phyloP scores from a whole-genome alignment of 164 flowering plant species.

The Piper betle region DNA sequence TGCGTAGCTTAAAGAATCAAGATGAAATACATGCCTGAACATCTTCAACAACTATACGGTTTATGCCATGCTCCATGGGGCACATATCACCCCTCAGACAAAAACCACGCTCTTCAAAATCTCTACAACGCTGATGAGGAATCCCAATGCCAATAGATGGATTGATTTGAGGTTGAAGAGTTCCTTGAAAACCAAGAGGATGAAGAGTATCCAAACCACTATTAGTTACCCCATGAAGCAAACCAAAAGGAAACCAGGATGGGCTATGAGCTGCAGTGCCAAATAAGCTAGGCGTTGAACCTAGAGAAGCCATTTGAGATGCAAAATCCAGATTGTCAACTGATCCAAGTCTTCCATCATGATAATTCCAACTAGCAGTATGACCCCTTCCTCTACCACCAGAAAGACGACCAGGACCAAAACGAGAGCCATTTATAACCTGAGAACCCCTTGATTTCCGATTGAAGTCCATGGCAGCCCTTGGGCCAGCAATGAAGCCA shows the following conservation, averaged over 20 bases:
- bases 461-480: slow-evolving; percentile 31
- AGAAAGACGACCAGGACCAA: slow-evolving; percentile 15
- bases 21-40: slow-evolving; percentile 56
- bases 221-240: slow-evolving; percentile 58
- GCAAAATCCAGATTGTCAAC: slow-evolving; percentile 35
- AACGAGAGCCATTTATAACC: slow-evolving; percentile 24
- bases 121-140: slow-evolving; percentile 75
- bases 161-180: slow-evolving; percentile 45
- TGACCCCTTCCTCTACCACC: slow-evolving; percentile 66
- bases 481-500: slow-evolving; percentile 21
- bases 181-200: slow-evolving; percentile 53
- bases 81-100: slow-evolving; percentile 97
- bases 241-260: slow-evolving; percentile 67
- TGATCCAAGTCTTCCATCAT: slow-evolving; percentile 48
- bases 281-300: slow-evolving; percentile 40
- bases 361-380: slow-evolving; percentile 44
- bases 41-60: slow-evolving; percentile 89
- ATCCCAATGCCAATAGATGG: slow-evolving; percentile 44
- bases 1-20: not conserved
- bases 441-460: slow-evolving; percentile 42
- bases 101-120: slow-evolving; percentile 97
- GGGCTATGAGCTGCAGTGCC: slow-evolving; percentile 40
- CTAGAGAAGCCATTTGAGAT: slow-evolving; percentile 53
- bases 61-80: slow-evolving; percentile 97
- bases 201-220: slow-evolving; percentile 65